Conservation (phyloP, 371 early-diverging fungal species). For the Rhizopus stolonifer region DNA sequence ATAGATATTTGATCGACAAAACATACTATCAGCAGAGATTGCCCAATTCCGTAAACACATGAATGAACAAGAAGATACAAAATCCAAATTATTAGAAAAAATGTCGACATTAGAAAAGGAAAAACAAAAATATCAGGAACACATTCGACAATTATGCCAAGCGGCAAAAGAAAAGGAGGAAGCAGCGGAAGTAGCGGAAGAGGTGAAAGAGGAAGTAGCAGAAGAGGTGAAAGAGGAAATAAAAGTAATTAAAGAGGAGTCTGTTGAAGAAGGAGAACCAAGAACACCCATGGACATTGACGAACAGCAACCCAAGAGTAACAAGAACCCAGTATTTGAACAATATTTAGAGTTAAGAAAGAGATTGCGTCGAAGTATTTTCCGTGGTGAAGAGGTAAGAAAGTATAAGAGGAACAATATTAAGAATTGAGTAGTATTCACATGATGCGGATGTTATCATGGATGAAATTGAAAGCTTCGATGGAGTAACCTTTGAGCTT, state of each 20-base stretch:
- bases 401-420: background rate
- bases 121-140: conserved; percentile 28
- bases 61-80: conserved; percentile 12
- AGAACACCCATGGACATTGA: background rate
- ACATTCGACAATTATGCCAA: conserved; percentile 19
- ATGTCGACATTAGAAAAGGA: conserved; percentile 38
- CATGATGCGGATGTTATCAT: conserved; percentile 37
- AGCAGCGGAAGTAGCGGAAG: conserved; percentile 5
- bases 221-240: conserved; percentile 7
- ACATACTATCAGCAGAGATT: background rate
- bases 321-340: conserved; percentile 12
- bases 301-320: background rate
- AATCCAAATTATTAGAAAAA: conserved; percentile 17
- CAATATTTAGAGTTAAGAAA: conserved; percentile 34
- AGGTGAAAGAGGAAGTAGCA: conserved; percentile 10
- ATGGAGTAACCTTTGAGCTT: conserved; percentile 41
- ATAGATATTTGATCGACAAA: conserved; percentile 1
- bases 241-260: conserved; percentile 8
- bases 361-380: conserved; percentile 36
- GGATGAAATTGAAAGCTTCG: conserved; percentile 44
- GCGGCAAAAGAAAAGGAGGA: conserved; percentile 12
- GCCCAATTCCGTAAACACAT: conserved; percentile 3
- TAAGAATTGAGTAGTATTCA: conserved; percentile 19
- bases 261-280: conserved; percentile 1
- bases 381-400: conserved; percentile 38